Percentiles rank a stretch among this genome's conserved stretches.
Evolutionary conservation across 2,329 filamentous ascomycete species (phyloP).

Genomic region (Pseudogymnoascus sp.): DNA sequence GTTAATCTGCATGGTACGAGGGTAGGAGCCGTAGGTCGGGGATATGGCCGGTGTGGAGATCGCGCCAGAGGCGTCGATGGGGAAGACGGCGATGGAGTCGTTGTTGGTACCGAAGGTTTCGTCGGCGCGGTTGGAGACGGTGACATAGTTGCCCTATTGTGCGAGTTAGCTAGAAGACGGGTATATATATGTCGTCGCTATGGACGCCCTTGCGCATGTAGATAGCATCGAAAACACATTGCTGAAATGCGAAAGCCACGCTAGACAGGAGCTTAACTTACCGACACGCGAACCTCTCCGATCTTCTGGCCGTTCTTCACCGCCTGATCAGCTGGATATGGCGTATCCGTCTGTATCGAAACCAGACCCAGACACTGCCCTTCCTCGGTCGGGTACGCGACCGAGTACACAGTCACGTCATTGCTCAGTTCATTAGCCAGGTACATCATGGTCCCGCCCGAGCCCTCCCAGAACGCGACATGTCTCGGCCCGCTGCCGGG

Average conservation of each 20-base stretch:
- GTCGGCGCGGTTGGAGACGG: constrained; percentile 56
- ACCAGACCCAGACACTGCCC: constrained; percentile 39
- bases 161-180: not conserved
- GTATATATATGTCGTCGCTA: not conserved
- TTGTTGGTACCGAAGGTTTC: constrained; percentile 42
- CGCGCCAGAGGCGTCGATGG: constrained; percentile 29
- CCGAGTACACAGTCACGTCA: constrained; percentile 32
- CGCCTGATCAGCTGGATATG: constrained; percentile 37
- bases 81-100: constrained; percentile 38
- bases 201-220: not conserved
- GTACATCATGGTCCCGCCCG: constrained; percentile 31
- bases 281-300: constrained; percentile 43
- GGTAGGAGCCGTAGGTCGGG: constrained; percentile 37
- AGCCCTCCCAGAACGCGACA: constrained; percentile 37
- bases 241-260: not conserved
- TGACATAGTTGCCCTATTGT: constrained; percentile 43
- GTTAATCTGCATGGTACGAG: constrained; percentile 39
- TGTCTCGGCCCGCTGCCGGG: constrained; percentile 46
- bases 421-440: constrained; percentile 41
- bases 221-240: not conserved
- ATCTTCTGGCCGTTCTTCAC: constrained; percentile 42
- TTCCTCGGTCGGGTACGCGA: constrained; percentile 27
- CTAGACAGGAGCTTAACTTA: not conserved
- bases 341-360: constrained; percentile 39
- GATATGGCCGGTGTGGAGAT: constrained; percentile 34